Evolutionary conservation across 768 basidiomycete genomes (phyloP).

Genomic region (Pleurotus tuoliensis): DNA sequence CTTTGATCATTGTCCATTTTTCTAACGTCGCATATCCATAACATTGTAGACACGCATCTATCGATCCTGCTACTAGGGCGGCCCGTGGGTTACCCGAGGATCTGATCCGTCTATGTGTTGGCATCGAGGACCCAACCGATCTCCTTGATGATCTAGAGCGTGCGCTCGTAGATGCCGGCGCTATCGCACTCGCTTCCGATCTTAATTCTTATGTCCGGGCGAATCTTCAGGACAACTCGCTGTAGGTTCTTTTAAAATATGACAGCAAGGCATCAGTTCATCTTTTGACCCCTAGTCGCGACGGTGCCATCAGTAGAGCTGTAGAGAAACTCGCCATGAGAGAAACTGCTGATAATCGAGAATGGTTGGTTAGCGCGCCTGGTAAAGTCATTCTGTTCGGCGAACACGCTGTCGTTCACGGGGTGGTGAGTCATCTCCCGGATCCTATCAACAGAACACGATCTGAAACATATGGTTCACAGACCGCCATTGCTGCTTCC

Average conservation of each 20-base stretch:
- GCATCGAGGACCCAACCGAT: slow-evolving; percentile 93
- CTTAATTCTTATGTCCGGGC: slow-evolving; percentile 46
- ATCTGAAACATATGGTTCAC: slow-evolving; percentile 10
- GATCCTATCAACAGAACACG: neutral
- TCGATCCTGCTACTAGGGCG: slow-evolving; percentile 93
- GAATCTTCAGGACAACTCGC: slow-evolving; percentile 21
- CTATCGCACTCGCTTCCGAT: slow-evolving; percentile 53
- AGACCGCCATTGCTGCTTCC: slow-evolving; percentile 94
- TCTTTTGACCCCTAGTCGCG: neutral
- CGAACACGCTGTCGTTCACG: slow-evolving; percentile 98
- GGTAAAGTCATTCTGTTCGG: slow-evolving; percentile 98
- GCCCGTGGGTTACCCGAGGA: slow-evolving; percentile 97
- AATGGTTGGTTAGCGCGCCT: slow-evolving; percentile 92
- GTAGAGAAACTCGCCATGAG: slow-evolving; percentile 58
- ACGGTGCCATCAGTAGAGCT: slow-evolving; percentile 43
- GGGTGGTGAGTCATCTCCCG: slow-evolving; percentile 63
- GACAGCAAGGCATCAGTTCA: neutral
- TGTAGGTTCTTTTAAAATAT: neutral
- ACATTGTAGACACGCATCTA: slow-evolving; percentile 82
- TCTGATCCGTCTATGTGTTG: slow-evolving; percentile 95
- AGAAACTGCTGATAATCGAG: slow-evolving; percentile 34
- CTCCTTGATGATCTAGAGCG: slow-evolving; percentile 93
- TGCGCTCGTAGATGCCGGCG: slow-evolving; percentile 88
- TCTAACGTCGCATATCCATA: slow-evolving; percentile 12
- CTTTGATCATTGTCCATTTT: slow-evolving; percentile 6